Evolutionary conservation across 1,284 basidiomycete species (phyloP), one percentile per base, ranked within the genome.

Genomic region (Blastosporella zonata): DNA sequence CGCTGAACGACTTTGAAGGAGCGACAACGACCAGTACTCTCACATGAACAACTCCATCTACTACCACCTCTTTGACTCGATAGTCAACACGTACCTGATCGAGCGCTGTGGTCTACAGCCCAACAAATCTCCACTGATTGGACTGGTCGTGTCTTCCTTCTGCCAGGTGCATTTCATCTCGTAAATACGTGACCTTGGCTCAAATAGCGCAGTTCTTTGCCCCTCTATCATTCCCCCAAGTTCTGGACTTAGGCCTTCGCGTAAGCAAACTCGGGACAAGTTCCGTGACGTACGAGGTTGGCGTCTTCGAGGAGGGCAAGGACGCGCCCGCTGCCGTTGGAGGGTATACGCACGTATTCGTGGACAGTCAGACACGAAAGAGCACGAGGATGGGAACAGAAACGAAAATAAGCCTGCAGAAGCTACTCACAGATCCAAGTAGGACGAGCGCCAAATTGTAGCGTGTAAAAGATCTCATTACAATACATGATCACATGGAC

Each of bases 281-380:
- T 58, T 90, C 87, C 0, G 87, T 86, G 35, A 71, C 77, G 0
- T 90, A 90, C 58, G 86, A 90, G 56, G 74, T 90, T 3, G 87
- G 81, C 0, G 80, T 90, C 13, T 90, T 90, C 57, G 68, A 71
- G 37, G 67, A 78, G 43, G 76, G 68, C 1, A 59, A 65, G 33
- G 69, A 78, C 17, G 29, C 53, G 3, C 77, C 79, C 0, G 75
- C 76, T 5, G 86, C 82, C 3, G 84, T 90, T 2, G 87, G 86
- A 2, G 86, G 85, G 2, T 89, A 88, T 50, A 89, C 85, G 0
- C 87, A 90, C 62, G 87, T 90, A n/a, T 90, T 89, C 58, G 87
- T 90, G 2, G 78, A 81, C 20, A 75, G 73, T 35, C 54, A 59
- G 47, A 74, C 72, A 33, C 67, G 87, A 36, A 81, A 77, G 65